phyloP scores from a whole-genome alignment of 768 basidiomycete genomes.

The Amanita polypyramis region DNA sequence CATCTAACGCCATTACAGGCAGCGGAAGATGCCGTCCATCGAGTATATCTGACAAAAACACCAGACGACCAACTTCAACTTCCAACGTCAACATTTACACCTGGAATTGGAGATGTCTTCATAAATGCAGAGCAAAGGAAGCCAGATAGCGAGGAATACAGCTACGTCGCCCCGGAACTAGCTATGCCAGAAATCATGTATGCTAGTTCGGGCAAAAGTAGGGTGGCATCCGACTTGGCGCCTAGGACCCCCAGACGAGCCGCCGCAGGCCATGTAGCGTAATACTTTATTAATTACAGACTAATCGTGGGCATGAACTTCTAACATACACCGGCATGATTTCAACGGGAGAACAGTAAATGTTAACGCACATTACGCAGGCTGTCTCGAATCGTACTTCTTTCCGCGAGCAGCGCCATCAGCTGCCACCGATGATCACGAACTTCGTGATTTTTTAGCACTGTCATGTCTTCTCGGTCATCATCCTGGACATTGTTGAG shows the following conservation, averaged over 20 bases:
- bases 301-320: not conserved
- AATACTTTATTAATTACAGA: not conserved
- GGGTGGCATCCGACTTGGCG: constrained; percentile 1
- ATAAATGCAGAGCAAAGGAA: constrained; percentile 17
- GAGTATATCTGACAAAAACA: constrained; percentile 73
- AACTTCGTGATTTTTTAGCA: constrained; percentile 55
- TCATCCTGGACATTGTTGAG: constrained; percentile 42
- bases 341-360: not conserved
- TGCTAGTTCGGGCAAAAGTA: constrained; percentile 57
- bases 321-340: not conserved
- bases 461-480: constrained; percentile 36
- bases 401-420: constrained; percentile 60
- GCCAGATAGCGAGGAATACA: not conserved
- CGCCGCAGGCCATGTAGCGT: not conserved
- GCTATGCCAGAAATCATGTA: constrained; percentile 58
- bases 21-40: constrained; percentile 75
- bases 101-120: constrained; percentile 43
- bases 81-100: constrained; percentile 67
- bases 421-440: constrained; percentile 70
- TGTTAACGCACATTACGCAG: constrained; percentile 17
- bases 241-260: constrained; percentile 4
- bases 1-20: constrained; percentile 34
- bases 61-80: constrained; percentile 59
- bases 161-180: constrained; percentile 44
- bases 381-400: constrained; percentile 60